Evolutionary conservation across 805 yeast genomes (phyloP).

Genomic region (Suhomyces emberorum): DNA sequence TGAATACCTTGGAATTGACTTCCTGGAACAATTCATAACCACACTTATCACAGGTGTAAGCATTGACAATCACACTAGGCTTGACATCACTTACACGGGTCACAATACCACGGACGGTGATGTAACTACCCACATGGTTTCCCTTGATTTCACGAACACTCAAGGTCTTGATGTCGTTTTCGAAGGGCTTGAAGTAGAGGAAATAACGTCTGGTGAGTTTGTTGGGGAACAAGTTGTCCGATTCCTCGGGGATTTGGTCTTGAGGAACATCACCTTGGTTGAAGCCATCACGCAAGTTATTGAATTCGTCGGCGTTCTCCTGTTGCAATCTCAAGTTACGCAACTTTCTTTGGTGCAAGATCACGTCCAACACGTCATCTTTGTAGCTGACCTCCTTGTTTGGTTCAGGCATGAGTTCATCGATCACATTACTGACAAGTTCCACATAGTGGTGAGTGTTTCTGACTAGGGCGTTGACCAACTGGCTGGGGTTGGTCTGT

Average conservation of each 20-base stretch:
- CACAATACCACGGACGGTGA: constrained; percentile 90
- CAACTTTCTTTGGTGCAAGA: constrained; percentile 82
- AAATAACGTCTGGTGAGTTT: constrained; percentile 82
- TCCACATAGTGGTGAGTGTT: constrained; percentile 82
- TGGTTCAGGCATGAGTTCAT: constrained; percentile 83
- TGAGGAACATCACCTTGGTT: constrained; percentile 18
- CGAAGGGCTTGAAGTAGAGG: constrained; percentile 80
- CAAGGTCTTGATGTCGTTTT: constrained; percentile 52
- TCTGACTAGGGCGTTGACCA: constrained; percentile 42
- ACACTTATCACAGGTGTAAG: constrained; percentile 96
- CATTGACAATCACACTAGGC: constrained; percentile 86
- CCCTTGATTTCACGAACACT: constrained; percentile 93
- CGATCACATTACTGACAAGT: constrained; percentile 70
- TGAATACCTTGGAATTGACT: constrained; percentile 76
- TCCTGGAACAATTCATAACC: constrained; percentile 97
- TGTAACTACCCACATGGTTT: constrained; percentile 73
- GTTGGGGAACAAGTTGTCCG: constrained; percentile 70
- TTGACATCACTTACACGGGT: constrained; percentile 96
- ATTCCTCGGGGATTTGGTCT: constrained; percentile 11
- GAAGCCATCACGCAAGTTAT: constrained; percentile 39
- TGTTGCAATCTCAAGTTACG: constrained; percentile 72
- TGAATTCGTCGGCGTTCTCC: constrained; percentile 61
- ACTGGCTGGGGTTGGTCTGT: constrained; percentile 20
- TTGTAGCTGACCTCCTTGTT: constrained; percentile 72
- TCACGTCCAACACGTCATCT: constrained; percentile 91